phyloP scores from a whole-genome alignment of 129 eudicot species.

The Escallonia herrerae region DNA sequence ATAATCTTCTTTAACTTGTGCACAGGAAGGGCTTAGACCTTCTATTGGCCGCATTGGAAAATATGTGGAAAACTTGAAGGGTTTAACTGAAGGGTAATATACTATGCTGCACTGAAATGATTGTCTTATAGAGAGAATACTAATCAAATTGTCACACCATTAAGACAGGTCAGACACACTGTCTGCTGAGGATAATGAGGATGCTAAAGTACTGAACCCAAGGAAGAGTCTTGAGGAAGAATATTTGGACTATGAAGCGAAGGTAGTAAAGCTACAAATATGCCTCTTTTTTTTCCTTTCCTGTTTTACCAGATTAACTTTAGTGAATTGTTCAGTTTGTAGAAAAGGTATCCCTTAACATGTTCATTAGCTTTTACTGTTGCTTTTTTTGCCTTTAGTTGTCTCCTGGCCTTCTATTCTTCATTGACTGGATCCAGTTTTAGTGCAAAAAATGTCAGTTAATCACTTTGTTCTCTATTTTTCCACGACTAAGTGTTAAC shows the following conservation, averaged over 20 bases:
- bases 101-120: too few relatives aligned
- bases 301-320: too few relatives aligned
- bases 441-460: too few relatives aligned
- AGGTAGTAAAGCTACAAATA: slow-evolving; percentile 45
- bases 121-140: too few relatives aligned
- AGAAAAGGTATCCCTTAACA: background rate
- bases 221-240: slow-evolving; percentile 90
- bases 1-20: background rate
- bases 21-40: slow-evolving; percentile 76
- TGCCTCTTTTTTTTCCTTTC: too few relatives aligned
- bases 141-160: background rate
- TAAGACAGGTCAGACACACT: slow-evolving; percentile 35
- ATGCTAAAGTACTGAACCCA: slow-evolving; percentile 50
- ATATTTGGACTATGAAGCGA: slow-evolving; percentile 84
- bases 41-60: slow-evolving; percentile 64
- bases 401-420: background rate
- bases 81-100: slow-evolving; percentile 59
- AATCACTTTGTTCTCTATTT: too few relatives aligned
- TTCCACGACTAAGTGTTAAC: too few relatives aligned
- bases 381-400: too few relatives aligned
- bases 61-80: slow-evolving; percentile 73
- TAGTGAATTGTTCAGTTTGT: too few relatives aligned
- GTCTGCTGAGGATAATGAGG: slow-evolving; percentile 36
- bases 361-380: background rate
- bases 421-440: background rate